A percentile compares a stretch with the other conserved stretches of the same genome.
Evolutionary conservation across 228 moss, liverwort and hornwort species (phyloP).

Genomic region (Sphagnum magellanicum): DNA sequence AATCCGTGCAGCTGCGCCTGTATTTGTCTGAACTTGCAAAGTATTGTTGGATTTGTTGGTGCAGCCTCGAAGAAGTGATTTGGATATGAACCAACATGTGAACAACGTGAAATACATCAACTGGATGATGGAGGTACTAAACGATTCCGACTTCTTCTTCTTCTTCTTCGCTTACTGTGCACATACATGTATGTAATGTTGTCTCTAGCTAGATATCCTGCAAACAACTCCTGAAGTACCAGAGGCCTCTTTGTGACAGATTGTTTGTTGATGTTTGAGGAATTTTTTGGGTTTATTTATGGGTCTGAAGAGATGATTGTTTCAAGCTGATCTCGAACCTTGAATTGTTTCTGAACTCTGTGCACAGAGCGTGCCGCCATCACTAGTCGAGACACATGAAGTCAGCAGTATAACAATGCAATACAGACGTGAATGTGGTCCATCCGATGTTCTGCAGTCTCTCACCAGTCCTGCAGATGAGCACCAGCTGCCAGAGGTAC

Average conservation of each 20-base stretch:
- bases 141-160: too few relatives aligned
- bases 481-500: neutral
- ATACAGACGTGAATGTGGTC: constrained; percentile 49
- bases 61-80: constrained; percentile 50
- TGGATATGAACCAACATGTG: constrained; percentile 70
- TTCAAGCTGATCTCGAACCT: neutral
- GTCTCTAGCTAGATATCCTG: neutral
- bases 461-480: constrained; percentile 5
- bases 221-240: constrained; percentile 1
- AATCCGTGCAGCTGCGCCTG: too few relatives aligned
- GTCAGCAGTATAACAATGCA: constrained; percentile 43
- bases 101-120: constrained; percentile 59
- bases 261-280: neutral
- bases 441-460: constrained; percentile 41
- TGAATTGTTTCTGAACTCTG: too few relatives aligned
- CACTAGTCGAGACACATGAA: constrained; percentile 35
- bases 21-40: constrained; percentile 1
- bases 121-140: constrained; percentile 55
- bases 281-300: too few relatives aligned
- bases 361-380: constrained; percentile 36
- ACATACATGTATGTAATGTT: neutral
- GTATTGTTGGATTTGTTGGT: constrained; percentile 3
- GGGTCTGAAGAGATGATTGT: too few relatives aligned
- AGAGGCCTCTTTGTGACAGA: neutral
- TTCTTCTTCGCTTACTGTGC: neutral